phyloP scores from a whole-genome alignment of 73 alveolate species.

The Tetrahymena elliotti region DNA sequence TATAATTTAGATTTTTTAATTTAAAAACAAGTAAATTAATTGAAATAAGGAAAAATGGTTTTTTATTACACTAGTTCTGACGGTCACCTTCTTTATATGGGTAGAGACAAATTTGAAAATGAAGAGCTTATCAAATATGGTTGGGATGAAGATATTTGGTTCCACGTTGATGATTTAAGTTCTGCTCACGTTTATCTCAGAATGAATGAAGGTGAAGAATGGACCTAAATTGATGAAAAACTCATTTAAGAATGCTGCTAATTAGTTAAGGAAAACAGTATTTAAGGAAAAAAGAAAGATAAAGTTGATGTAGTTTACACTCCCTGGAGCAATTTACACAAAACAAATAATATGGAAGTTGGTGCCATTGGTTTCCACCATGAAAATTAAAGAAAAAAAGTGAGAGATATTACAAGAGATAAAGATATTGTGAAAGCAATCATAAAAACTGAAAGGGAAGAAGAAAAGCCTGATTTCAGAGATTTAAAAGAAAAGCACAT shows the following conservation, averaged over 20 bases:
- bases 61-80: background rate
- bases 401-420: constrained; percentile 37
- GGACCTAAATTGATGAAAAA: constrained; percentile 42
- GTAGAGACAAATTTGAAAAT: constrained; percentile 94
- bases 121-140: constrained; percentile 92
- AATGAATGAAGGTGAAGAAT: background rate
- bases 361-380: constrained; percentile 63
- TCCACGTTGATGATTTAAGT: constrained; percentile 90
- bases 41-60: background rate
- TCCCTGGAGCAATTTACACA: constrained; percentile 65
- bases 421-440: constrained; percentile 62
- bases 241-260: constrained; percentile 72
- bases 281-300: constrained; percentile 78
- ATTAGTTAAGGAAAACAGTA: constrained; percentile 71
- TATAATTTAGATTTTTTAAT: background rate
- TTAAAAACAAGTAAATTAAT: too few species aligned
- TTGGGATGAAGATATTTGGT: constrained; percentile 73
- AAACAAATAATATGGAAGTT: constrained; percentile 45
- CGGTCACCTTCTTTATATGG: constrained; percentile 69
- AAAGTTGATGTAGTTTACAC: constrained; percentile 67
- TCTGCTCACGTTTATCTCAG: constrained; percentile 87
- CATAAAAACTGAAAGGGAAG: constrained; percentile 58
- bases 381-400: constrained; percentile 40
- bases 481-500: background rate
- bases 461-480: constrained; percentile 61